Evolutionary conservation across 2,329 filamentous ascomycete species (phyloP).

Genomic region (Claviceps sp.): DNA sequence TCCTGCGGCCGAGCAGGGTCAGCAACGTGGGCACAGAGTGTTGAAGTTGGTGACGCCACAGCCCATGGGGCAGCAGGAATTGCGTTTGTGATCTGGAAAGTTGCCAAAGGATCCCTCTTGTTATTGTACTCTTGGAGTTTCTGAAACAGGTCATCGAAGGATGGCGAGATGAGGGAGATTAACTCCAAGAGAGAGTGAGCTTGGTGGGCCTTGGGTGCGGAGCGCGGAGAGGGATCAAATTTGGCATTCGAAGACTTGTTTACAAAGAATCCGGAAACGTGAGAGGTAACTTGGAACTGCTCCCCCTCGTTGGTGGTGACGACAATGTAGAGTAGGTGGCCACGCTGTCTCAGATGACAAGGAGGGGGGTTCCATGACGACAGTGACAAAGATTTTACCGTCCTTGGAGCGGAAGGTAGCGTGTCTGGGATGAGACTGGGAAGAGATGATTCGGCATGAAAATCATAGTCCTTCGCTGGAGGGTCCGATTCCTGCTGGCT

Average conservation of each 20-base stretch:
- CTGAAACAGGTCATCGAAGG: slow-evolving; percentile 64
- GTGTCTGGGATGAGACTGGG: slow-evolving; percentile 57
- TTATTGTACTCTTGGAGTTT: slow-evolving; percentile 75
- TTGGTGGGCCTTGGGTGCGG: slow-evolving; percentile 61
- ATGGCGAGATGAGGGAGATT: slow-evolving; percentile 66
- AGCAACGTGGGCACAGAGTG: slow-evolving; percentile 57
- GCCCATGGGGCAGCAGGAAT: slow-evolving; percentile 88
- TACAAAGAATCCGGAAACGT: slow-evolving; percentile 90
- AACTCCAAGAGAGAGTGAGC: slow-evolving; percentile 80
- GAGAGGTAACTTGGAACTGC: slow-evolving; percentile 83
- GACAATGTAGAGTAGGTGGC: slow-evolving; percentile 82
- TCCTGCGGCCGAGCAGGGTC: slow-evolving; percentile 88
- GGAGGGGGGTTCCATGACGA: slow-evolving; percentile 96
- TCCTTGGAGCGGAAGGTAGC: slow-evolving; percentile 65
- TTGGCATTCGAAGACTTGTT: slow-evolving; percentile 93
- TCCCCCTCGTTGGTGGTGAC: slow-evolving; percentile 89
- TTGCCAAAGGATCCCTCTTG: slow-evolving; percentile 74
- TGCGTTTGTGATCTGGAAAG: slow-evolving; percentile 91
- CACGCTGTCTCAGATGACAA: slow-evolving; percentile 77
- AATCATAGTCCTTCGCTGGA: slow-evolving; percentile 58
- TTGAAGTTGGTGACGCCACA: slow-evolving; percentile 55
- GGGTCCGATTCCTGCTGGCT: slow-evolving; percentile 18
- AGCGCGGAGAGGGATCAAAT: slow-evolving; percentile 79
- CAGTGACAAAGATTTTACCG: slow-evolving; percentile 74
- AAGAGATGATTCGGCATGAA: slow-evolving; percentile 54